These are phyloP conservation scores for Nicotiana benthamiana DNA, from an alignment of 257 asterid species.

Conservation along the genomic window DNA sequence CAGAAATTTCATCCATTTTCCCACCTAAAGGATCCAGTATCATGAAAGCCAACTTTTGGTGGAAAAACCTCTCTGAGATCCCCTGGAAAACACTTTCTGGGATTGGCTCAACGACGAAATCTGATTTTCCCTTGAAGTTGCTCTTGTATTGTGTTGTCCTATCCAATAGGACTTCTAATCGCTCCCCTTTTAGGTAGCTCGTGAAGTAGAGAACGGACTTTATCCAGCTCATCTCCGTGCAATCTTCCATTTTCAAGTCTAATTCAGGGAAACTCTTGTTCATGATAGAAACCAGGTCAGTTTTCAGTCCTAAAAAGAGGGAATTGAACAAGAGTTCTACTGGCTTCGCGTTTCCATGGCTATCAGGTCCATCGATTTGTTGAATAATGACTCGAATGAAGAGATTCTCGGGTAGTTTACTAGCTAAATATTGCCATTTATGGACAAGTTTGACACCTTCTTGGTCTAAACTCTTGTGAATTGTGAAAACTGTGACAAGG, in stretches of 20 bases:
- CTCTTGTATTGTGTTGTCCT: slow-evolving; percentile 15
- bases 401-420: slow-evolving; percentile 9
- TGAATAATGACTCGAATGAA: slow-evolving; percentile 17
- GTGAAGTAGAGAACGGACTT: slow-evolving; percentile 18
- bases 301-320: slow-evolving; percentile 15
- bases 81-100: slow-evolving; percentile 11
- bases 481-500: slow-evolving; percentile 11
- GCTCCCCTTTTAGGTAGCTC: slow-evolving; percentile 1
- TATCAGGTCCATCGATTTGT: neutral
- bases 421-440: slow-evolving; percentile 15
- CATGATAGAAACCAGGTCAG: slow-evolving; percentile 6
- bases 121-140: slow-evolving; percentile 20
- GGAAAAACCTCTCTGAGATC: slow-evolving; percentile 10
- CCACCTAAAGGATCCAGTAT: slow-evolving; percentile 28
- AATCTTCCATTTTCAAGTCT: slow-evolving; percentile 2
- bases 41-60: slow-evolving; percentile 10
- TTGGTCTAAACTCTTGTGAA: slow-evolving; percentile 10
- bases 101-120: slow-evolving; percentile 16
- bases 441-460: slow-evolving; percentile 8
- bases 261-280: slow-evolving; percentile 13
- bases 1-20: slow-evolving; percentile 14
- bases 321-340: slow-evolving; percentile 9
- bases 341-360: neutral
- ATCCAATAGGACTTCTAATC: slow-evolving; percentile 12
- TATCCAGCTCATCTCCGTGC: slow-evolving; percentile 18